A percentile compares a stretch with the other conserved stretches of the same genome.
Evolutionary conservation across 768 basidiomycete genomes (phyloP).

Genomic region (Russula foetens): DNA sequence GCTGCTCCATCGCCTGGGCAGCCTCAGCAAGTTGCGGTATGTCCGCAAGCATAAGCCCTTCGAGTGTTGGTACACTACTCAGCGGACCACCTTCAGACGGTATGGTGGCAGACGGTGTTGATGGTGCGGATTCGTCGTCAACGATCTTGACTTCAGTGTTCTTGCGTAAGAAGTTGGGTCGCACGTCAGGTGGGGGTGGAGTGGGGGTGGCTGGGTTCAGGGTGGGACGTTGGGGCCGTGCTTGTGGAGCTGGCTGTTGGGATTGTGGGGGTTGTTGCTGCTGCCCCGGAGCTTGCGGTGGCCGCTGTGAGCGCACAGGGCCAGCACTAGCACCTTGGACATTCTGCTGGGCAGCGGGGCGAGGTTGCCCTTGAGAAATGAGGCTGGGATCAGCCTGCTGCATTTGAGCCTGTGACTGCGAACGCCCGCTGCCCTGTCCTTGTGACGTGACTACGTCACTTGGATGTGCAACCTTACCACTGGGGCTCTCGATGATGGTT

Average conservation of each 20-base stretch:
- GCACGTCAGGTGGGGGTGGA: constrained; percentile 41
- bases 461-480: constrained; percentile 77
- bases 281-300: constrained; percentile 23
- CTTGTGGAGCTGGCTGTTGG: constrained; percentile 23
- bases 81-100: constrained; percentile 31
- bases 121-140: constrained; percentile 69
- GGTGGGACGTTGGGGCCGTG: constrained; percentile 29
- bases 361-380: constrained; percentile 10
- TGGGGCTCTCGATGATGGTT: constrained; percentile 91
- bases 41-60: constrained; percentile 88
- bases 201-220: constrained; percentile 32
- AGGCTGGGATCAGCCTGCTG: constrained; percentile 7
- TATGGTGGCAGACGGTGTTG: constrained; percentile 51
- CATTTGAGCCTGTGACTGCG: constrained; percentile 35
- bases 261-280: constrained; percentile 10
- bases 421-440: constrained; percentile 32
- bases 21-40: constrained; percentile 90
- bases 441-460: constrained; percentile 41
- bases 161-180: constrained; percentile 65
- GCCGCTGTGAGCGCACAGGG: constrained; percentile 6
- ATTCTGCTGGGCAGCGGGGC: constrained; percentile 7
- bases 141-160: constrained; percentile 87
- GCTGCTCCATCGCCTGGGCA: constrained; percentile 83
- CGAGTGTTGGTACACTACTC: constrained; percentile 31
- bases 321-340: background rate